Evolutionary conservation across 305 asterid genomes (phyloP).

Genomic region (Plantago coronopus): DNA sequence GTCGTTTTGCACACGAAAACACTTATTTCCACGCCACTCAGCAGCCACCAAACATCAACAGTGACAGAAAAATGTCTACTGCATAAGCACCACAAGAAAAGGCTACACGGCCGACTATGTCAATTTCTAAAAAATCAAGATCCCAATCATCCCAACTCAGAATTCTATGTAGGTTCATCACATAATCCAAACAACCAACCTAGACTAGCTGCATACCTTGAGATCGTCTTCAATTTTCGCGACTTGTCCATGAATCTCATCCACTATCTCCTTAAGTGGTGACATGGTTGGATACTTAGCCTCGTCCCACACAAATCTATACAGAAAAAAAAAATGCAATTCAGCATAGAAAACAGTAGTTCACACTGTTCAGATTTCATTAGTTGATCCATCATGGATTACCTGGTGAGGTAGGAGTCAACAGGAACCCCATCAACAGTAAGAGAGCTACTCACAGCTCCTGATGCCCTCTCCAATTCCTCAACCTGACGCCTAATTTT

Average conservation of each 20-base stretch:
- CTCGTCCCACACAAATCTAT: constrained; percentile 95
- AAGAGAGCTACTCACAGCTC: constrained; percentile 77
- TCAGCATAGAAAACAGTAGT: constrained; percentile 7
- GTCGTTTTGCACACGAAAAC: background rate
- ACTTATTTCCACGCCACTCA: background rate
- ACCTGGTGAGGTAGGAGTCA: constrained; percentile 94
- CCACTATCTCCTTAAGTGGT: constrained; percentile 83
- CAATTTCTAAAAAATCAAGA: background rate
- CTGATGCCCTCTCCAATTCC: constrained; percentile 87
- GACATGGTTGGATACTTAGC: constrained; percentile 96
- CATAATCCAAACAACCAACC: constrained; percentile 1
- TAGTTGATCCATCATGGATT: background rate
- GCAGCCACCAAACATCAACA: background rate
- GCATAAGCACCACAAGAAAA: background rate
- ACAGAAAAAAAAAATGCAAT: constrained; percentile 3
- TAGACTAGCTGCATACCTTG: constrained; percentile 47
- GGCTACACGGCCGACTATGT: background rate
- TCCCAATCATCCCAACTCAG: background rate
- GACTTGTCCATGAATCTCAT: constrained; percentile 77
- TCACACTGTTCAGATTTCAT: background rate
- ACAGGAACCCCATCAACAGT: constrained; percentile 99
- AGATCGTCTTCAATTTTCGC: constrained; percentile 97
- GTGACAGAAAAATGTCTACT: background rate
- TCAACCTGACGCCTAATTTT: constrained; percentile 91
- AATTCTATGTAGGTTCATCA: background rate